Conservation (phyloP, 2,329 filamentous ascomycete species). For the Colletotrichum neosansevieriae region DNA sequence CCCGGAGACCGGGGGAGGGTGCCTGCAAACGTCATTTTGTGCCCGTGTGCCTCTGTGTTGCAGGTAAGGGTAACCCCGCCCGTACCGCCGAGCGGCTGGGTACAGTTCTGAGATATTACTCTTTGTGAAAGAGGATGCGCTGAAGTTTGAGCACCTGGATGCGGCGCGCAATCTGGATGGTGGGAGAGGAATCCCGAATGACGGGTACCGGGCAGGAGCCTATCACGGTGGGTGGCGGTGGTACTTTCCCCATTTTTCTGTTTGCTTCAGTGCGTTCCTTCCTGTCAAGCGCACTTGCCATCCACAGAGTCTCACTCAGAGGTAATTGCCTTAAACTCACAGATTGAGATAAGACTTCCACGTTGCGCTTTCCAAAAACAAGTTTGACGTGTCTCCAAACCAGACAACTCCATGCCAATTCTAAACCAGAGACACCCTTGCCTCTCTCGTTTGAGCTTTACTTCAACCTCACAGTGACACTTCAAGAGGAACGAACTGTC, state of each 20-base stretch:
- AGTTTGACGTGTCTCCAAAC: neutral
- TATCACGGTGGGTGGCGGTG: conserved; percentile 25
- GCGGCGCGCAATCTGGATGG: conserved; percentile 7
- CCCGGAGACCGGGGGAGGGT: conserved; percentile 27
- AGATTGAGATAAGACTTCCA: conserved; percentile 20
- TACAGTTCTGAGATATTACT: neutral
- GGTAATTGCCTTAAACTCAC: neutral
- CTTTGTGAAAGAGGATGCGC: neutral
- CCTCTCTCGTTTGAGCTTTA: neutral
- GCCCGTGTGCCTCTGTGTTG: neutral
- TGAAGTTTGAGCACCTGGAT: conserved; percentile 7
- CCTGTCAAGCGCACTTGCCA: conserved; percentile 5
- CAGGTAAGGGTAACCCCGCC: conserved; percentile 20
- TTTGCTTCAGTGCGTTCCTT: conserved; percentile 13
- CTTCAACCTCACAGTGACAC: neutral
- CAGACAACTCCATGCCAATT: neutral
- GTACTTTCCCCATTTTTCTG: conserved; percentile 29
- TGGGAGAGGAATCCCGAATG: conserved; percentile 3
- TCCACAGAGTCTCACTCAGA: neutral
- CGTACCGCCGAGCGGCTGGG: neutral
- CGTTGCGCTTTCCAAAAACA: conserved; percentile 3
- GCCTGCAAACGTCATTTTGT: conserved; percentile 31
- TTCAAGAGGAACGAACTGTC: conserved; percentile 1
- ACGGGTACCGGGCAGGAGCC: conserved; percentile 4
- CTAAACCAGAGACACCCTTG: neutral